Evolutionary conservation across 768 basidiomycete species (phyloP).

Genomic region (Boletus reticuloceps): DNA sequence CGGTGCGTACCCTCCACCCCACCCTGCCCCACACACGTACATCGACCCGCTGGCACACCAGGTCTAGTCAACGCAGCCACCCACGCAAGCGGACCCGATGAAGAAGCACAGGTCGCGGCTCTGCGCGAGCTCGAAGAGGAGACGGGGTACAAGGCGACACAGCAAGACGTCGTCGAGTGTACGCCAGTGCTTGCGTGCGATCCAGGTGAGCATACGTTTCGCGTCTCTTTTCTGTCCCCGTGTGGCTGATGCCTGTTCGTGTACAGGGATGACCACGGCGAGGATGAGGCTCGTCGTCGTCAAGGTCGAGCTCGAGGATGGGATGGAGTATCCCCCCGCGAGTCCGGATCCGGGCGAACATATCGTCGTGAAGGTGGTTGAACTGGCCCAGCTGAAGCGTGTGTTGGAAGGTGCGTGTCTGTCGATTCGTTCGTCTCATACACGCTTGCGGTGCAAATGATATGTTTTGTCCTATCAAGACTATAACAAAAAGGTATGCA

Average conservation of each 20-base stretch:
- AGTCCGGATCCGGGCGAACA: conserved; percentile 86
- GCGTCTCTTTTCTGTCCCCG: too few species aligned
- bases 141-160: conserved; percentile 76
- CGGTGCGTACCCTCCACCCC: conserved; percentile 45
- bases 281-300: conserved; percentile 88
- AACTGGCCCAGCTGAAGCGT: conserved; percentile 57
- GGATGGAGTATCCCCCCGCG: conserved; percentile 66
- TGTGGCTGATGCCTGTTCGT: too few species aligned
- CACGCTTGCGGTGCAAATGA: not conserved
- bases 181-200: conserved; percentile 65
- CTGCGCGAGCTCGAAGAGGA: conserved; percentile 91
- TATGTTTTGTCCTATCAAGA: conserved; percentile 35
- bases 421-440: not conserved
- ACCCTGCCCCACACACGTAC: too few species aligned
- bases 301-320: conserved; percentile 61
- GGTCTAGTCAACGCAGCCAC: conserved; percentile 78
- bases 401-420: conserved; percentile 64
- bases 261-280: conserved; percentile 85
- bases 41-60: conserved; percentile 15
- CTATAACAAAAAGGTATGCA: conserved; percentile 55
- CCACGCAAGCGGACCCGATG: conserved; percentile 27
- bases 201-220: conserved; percentile 48
- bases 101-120: conserved; percentile 77
- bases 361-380: conserved; percentile 71
- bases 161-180: conserved; percentile 52